Conservation (phyloP, 352 stramenopile genomes). For the Peronospora tabacina region DNA sequence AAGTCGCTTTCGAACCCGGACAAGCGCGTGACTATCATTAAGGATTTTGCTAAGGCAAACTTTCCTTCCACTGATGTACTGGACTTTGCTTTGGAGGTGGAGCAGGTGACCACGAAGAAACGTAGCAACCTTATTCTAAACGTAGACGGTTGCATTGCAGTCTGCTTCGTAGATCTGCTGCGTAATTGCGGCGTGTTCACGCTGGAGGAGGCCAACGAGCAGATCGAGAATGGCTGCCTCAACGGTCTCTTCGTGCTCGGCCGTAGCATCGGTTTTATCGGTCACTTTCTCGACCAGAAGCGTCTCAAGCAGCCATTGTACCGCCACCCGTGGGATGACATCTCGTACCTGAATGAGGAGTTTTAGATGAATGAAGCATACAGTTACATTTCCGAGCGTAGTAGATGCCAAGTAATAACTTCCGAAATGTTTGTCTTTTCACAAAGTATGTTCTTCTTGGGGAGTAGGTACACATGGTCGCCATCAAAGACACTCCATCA, state of each 20-base stretch:
- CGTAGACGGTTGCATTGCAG: constrained; percentile 95
- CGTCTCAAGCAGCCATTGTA: constrained; percentile 96
- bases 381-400: background rate
- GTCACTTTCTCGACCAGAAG: constrained; percentile 97
- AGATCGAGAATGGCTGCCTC: constrained; percentile 92
- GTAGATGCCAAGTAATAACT: background rate
- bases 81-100: constrained; percentile 92
- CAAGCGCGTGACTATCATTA: constrained; percentile 95
- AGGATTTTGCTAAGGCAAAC: constrained; percentile 91
- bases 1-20: constrained; percentile 94
- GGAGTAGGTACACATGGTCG: no score
- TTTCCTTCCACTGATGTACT: constrained; percentile 92
- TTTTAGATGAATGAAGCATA: constrained; percentile 28
- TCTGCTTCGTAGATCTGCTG: constrained; percentile 95
- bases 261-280: constrained; percentile 88
- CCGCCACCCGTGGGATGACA: constrained; percentile 95
- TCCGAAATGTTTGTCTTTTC: no score
- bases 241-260: constrained; percentile 91
- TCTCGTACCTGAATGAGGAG: constrained; percentile 90
- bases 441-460: no score
- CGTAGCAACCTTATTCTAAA: constrained; percentile 96
- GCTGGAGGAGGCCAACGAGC: constrained; percentile 88
- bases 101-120: constrained; percentile 96
- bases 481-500: no score
- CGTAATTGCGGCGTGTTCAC: constrained; percentile 88